Evolutionary conservation across 805 yeast genomes (phyloP).

Genomic region (Schwanniomyces sp.): DNA sequence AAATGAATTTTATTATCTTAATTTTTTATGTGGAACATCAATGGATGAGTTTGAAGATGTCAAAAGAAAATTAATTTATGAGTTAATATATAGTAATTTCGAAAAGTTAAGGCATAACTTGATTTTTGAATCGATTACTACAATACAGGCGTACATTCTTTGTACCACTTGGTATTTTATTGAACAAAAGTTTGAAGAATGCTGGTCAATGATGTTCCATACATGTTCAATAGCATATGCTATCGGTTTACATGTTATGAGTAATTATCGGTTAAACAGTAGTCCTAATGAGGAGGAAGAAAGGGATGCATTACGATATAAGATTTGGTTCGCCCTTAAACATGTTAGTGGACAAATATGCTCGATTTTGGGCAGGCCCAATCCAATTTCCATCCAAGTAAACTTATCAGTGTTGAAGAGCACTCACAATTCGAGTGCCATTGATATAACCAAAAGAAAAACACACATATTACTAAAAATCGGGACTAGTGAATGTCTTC

Average conservation of each 20-base stretch:
- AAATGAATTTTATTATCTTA: conserved; percentile 18
- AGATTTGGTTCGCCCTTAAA: conserved; percentile 52
- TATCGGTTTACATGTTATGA: conserved; percentile 50
- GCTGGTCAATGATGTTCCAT: conserved; percentile 53
- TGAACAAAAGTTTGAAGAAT: conserved; percentile 49
- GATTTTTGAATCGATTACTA: conserved; percentile 46
- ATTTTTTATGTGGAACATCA: conserved; percentile 15
- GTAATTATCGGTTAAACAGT: conserved; percentile 18
- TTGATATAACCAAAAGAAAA: conserved; percentile 15
- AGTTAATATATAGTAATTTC: conserved; percentile 38
- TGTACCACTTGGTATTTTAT: conserved; percentile 52
- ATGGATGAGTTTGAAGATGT: conserved; percentile 18
- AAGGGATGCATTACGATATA: conserved; percentile 32
- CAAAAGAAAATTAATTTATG: conserved; percentile 15
- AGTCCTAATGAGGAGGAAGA: conserved; percentile 29
- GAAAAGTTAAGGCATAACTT: conserved; percentile 47
- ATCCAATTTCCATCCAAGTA: conserved; percentile 49
- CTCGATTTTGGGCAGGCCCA: conserved; percentile 54
- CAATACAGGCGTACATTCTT: conserved; percentile 49
- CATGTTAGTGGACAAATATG: conserved; percentile 49
- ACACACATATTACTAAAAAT: conserved; percentile 40
- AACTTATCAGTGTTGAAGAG: conserved; percentile 26
- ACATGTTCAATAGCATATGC: conserved; percentile 51
- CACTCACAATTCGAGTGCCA: conserved; percentile 13
- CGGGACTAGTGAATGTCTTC: conserved; percentile 50